Evolutionary conservation across 2,329 filamentous ascomycete genomes (phyloP).

Genomic region (Dichotomopilus funicola): DNA sequence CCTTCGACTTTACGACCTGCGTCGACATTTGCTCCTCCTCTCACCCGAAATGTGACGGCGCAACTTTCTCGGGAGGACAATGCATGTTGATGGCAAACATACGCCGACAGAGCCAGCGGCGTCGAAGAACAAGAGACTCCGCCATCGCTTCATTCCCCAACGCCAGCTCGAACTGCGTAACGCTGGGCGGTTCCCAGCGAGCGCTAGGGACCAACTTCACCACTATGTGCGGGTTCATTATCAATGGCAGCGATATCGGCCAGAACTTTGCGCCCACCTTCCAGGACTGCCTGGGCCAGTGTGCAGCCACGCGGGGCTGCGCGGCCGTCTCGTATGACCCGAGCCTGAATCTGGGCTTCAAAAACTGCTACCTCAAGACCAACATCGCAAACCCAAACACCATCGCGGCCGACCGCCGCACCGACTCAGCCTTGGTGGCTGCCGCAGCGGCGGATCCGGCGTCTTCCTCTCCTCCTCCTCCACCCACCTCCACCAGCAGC

Average conservation of each 20-base stretch:
- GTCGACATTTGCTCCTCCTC: conserved; percentile 27
- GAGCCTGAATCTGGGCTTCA: conserved; percentile 25
- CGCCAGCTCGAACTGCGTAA: conserved; percentile 26
- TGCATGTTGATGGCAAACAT: conserved; percentile 26
- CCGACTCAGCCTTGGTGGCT: conserved; percentile 25
- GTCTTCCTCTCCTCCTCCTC: background rate
- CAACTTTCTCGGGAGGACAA: conserved; percentile 22
- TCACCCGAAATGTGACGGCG: conserved; percentile 28
- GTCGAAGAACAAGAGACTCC: conserved; percentile 20
- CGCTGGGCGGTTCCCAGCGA: conserved; percentile 17
- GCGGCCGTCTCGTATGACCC: conserved; percentile 26
- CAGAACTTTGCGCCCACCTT: conserved; percentile 27
- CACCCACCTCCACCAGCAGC: background rate
- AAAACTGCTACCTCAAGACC: conserved; percentile 30
- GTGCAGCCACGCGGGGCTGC: conserved; percentile 23
- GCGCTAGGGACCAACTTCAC: conserved; percentile 18
- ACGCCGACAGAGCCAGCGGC: conserved; percentile 6
- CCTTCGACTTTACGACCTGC: conserved; percentile 23
- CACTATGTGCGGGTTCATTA: conserved; percentile 25
- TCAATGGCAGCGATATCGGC: conserved; percentile 25
- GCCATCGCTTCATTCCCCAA: conserved; percentile 25
- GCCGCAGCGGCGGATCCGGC: background rate
- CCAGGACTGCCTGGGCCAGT: conserved; percentile 27
- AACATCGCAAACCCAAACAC: conserved; percentile 8
- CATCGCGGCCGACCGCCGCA: conserved; percentile 18